Evolutionary conservation across 331 rosid genomes (phyloP), one percentile per base, ranked within the genome.

Genomic region (Rhamnella rubrinervis): DNA sequence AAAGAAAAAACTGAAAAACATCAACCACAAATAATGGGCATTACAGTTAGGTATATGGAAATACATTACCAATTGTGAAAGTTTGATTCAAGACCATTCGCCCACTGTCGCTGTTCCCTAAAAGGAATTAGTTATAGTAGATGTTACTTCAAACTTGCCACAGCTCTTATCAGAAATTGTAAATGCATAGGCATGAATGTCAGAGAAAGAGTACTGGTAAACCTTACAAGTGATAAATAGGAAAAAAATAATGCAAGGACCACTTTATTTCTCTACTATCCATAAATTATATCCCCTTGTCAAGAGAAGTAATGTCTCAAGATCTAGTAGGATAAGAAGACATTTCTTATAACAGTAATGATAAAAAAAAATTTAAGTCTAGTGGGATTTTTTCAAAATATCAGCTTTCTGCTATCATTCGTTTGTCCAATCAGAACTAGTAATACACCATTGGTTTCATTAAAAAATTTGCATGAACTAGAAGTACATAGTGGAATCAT

Each of bases 101-200:
- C 46, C 98, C 98, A 7, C 39, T 69, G 17, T 88, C 95, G 40
- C 85, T 88, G 91, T 93, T 93, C 88, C 98, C 98, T 93, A 80
- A 55, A 84, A 51, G 77, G 58, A 83, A 71, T 49, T 6, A 49
- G 77, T 55, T 11, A 44, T 37, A 38, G 46, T 55, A 50, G 67
- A 63, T 53, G 75, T 78, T 71, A 69, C 40, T 69, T 57, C 39
- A 64, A 58, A 65, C 59, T 35, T 67, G 57, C 57, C 49, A 63
- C 46, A 78, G 80, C 58, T 55, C 50, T 26, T 61, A 38, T 46
- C 53, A 68, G 55, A 62, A 75, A 65, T 44, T 55, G 61, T 39
- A 67, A 60, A 55, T 23, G 61, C 61, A 60, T 53, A 40, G 26
- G 62, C 0, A 6, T 37, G 47, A 8, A 0, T 10, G 18, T 26